These are phyloP conservation scores for Gossypium bickii DNA, from an alignment of 345 rosid genomes.

Conservation along the genomic window DNA sequence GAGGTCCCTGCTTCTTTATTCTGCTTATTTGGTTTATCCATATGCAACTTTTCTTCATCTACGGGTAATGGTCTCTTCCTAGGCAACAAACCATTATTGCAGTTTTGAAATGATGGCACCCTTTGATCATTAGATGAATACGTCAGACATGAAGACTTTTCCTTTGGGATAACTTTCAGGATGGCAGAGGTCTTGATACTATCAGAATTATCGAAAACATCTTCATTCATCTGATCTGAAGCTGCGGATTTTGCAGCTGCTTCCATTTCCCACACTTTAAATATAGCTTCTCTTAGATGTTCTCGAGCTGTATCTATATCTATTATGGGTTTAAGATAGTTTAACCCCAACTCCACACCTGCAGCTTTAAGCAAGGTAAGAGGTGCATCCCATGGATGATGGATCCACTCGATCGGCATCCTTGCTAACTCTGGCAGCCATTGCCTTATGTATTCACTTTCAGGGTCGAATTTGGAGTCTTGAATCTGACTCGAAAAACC, in stretches of 20 bases:
- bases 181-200: slow-evolving; percentile 28
- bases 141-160: slow-evolving; percentile 37
- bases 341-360: slow-evolving; percentile 35
- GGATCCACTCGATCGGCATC: slow-evolving; percentile 88
- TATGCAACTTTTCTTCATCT: slow-evolving; percentile 26
- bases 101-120: slow-evolving; percentile 50
- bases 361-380: slow-evolving; percentile 56
- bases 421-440: slow-evolving; percentile 96
- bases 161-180: slow-evolving; percentile 38
- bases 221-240: slow-evolving; percentile 46
- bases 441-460: slow-evolving; percentile 80
- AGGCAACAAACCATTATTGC: slow-evolving; percentile 21
- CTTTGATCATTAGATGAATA: slow-evolving; percentile 71
- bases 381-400: slow-evolving; percentile 94
- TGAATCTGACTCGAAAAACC: slow-evolving; percentile 47
- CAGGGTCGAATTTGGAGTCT: slow-evolving; percentile 72
- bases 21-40: slow-evolving; percentile 11
- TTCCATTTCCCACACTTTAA: slow-evolving; percentile 75
- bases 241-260: slow-evolving; percentile 43
- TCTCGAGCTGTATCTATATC: slow-evolving; percentile 45
- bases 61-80: slow-evolving; percentile 51
- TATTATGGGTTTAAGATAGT: slow-evolving; percentile 47
- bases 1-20: slow-evolving; percentile 27
- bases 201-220: slow-evolving; percentile 61
- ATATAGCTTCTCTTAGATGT: slow-evolving; percentile 57